Evolutionary conservation across 768 basidiomycete species (phyloP).

Genomic region (Leccinum barrowsii): DNA sequence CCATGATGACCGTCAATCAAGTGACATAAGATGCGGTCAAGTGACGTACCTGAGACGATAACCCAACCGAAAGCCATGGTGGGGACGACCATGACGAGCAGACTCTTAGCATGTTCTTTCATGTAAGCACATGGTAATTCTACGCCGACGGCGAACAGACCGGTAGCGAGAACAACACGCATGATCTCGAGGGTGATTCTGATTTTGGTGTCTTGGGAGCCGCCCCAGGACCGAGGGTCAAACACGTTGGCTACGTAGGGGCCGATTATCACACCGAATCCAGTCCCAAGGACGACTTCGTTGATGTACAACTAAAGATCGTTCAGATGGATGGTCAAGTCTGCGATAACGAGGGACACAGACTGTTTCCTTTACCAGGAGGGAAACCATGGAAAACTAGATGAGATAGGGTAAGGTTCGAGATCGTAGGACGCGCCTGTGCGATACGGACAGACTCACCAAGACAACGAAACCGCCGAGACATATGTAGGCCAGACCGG

Average conservation of each 20-base stretch:
- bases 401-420: neutral
- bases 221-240: slow-evolving; percentile 79
- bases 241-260: slow-evolving; percentile 71
- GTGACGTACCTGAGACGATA: slow-evolving; percentile 57
- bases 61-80: slow-evolving; percentile 88
- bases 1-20: neutral
- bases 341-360: neutral
- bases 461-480: slow-evolving; percentile 55
- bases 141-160: slow-evolving; percentile 93
- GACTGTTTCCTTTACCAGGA: slow-evolving; percentile 80
- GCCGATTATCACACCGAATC: slow-evolving; percentile 57
- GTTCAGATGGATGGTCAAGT: neutral
- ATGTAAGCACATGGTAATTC: slow-evolving; percentile 88
- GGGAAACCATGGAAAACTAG: slow-evolving; percentile 81
- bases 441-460: slow-evolving; percentile 26
- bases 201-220: slow-evolving; percentile 28
- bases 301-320: slow-evolving; percentile 73
- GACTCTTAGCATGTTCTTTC: slow-evolving; percentile 68
- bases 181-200: slow-evolving; percentile 85
- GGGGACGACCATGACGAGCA: slow-evolving; percentile 68
- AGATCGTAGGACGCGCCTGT: neutral
- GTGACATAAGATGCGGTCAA: neutral
- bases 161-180: slow-evolving; percentile 84
- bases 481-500: slow-evolving; percentile 58
- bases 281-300: slow-evolving; percentile 90